Evolutionary conservation across 2,329 filamentous ascomycete species (phyloP), one percentile per base, ranked within the genome.

Genomic region (Microdochium nivale): DNA sequence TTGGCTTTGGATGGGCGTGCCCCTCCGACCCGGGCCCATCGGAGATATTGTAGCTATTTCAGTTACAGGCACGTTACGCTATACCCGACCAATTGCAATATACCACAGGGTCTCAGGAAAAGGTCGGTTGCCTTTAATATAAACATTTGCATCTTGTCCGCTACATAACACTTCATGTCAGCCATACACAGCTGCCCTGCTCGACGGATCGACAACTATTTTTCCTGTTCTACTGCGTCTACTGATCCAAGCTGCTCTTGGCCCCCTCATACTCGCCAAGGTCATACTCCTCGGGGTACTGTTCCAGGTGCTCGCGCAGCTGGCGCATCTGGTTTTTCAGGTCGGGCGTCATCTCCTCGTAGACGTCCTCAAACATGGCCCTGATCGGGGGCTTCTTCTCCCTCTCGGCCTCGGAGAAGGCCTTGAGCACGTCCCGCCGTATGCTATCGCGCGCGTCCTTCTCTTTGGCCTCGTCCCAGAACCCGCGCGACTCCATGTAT

Each of bases 221-320:
- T 40, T 40, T 19, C 19, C 14, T 8, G 14, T 14, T 14, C 35
- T 44, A 44, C 16, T 5, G 7, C 40, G 25, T 30, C 56, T 60
- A 67, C 48, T 55, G 54, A 58, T 75, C 72, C 65, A 91, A 62
- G 16, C 82, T 84, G 44, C 81, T 77, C 53, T 83, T 75, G 0
- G 90, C 90, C 3, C 81, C 88, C 57, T 95, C 87, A 68, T 81
- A 90, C 58, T 84, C 81, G 16, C 75, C 77, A 48, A 94, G 65
- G 67, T 97, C 90, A 68, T 99, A 99, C 74, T 99, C 94, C 33
- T 88, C 83, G 0, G 92, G 91, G 71, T 97, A 99, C 60, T 79
- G 84, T 59, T 92, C 83, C 49, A 99, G 65, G 49, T 96, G 78
- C n/a, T 81, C 78, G 64, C 75, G 87, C 61, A 97, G 73, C 70